Base-by-base conservation (phyloP, 2,329 filamentous ascomycete genomes). In the Emmonsiellopsis sp. region DNA sequence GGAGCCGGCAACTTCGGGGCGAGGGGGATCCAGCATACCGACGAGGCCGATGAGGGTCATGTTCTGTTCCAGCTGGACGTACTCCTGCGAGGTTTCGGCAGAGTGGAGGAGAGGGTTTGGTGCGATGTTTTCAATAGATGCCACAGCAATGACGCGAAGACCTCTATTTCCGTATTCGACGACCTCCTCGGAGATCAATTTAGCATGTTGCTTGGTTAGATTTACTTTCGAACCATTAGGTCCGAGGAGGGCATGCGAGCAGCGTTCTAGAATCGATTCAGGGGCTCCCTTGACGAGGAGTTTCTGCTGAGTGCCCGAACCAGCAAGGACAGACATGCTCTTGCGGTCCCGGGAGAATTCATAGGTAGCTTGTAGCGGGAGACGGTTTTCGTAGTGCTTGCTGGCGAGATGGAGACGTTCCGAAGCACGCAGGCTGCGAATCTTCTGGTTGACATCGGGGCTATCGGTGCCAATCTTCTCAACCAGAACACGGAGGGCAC, bases 261-360 rank as follows among this genome's bases (percentile, higher is more conserved):
- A 98, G 56, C 94, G 87, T 62, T 95, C 92, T 57, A 98, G 81
- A 61, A 98, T 85, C 10, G 90, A 89, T 71, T 98, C 93, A 5
- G 93, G 93, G 17, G 94, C 93, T 63, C 93, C 93, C 75, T 98
- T 98, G 60, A 98, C 91, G 48, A 98, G 80, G 9, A 98, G 83
- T 68, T 86, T 90, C 73, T 93, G 83, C 51, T 83, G 72, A 49
- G 78, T 76, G 53, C 81, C 85, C 52, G 80, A 79, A 59, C 86
- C 80, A 57, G 94, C 88, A 55, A 97, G 76, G 37, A 98, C 94
- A 47, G 93, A 98, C 93, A 98, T 98, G 72, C 92, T 97, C 82
- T 98, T 98, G 58, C 93, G 84, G 71, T 98, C 93, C 62, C 93
- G 85, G 1, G 93, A 97, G 73, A 98, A 98, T 68, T 98, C 93